These are phyloP conservation scores for Plasmodium coatneyi DNA, from an alignment of 169 alveolate species.

Conservation along the genomic window DNA sequence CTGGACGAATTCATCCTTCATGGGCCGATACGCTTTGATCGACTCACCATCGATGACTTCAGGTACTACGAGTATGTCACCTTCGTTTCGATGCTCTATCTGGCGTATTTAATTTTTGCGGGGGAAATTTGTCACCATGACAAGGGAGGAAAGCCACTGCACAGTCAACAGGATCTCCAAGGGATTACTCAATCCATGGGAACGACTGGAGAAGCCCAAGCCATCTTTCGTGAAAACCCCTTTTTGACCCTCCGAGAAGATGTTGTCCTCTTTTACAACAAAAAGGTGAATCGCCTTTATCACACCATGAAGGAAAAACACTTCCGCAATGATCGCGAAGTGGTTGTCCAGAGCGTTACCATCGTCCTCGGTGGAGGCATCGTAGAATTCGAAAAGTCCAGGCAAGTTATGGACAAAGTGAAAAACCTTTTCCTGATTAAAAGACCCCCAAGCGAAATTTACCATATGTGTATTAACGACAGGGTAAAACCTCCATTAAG, in stretches of 20 bases:
- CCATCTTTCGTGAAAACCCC: background rate
- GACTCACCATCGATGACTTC: constrained; percentile 13
- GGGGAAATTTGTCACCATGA: background rate
- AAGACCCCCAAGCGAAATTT: constrained; percentile 16
- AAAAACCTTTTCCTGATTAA: constrained; percentile 15
- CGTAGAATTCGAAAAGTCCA: constrained; percentile 29
- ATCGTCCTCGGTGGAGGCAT: constrained; percentile 60
- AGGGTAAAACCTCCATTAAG: constrained; percentile 23
- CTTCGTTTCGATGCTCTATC: constrained; percentile 17
- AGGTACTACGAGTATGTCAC: constrained; percentile 41
- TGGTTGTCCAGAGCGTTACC: background rate
- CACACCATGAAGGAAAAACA: background rate
- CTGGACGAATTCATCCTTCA: constrained; percentile 24
- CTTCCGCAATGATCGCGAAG: background rate
- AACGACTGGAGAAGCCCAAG: background rate
- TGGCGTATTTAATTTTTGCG: constrained; percentile 4
- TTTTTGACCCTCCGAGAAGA: background rate
- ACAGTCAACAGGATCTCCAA: background rate
- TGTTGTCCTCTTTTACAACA: constrained; percentile 20
- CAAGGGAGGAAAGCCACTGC: background rate
- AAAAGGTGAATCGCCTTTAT: constrained; percentile 22
- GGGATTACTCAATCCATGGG: background rate
- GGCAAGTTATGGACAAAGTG: constrained; percentile 4
- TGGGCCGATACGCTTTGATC: constrained; percentile 22
- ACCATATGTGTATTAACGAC: constrained; percentile 42